Evolutionary conservation across 495 filamentous ascomycete species (phyloP).

Genomic region (Thermochaetoides thermophila): DNA sequence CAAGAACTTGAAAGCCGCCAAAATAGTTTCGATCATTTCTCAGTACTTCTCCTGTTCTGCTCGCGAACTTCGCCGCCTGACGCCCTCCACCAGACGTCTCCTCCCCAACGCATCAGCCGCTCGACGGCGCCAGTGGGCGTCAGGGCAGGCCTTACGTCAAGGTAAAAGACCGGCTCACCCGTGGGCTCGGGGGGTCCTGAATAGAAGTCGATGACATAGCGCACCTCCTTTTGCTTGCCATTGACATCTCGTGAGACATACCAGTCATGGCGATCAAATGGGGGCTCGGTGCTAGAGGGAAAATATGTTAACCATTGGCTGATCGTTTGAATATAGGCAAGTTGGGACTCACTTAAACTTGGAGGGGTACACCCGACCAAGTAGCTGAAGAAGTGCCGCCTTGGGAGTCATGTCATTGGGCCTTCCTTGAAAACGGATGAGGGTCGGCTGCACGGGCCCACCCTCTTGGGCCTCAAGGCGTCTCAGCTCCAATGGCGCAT

Average conservation of each 20-base stretch:
- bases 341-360: conserved; percentile 47
- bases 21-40: too few relatives aligned
- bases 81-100: conserved; percentile 84
- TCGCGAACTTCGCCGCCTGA: conserved; percentile 52
- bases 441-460: conserved; percentile 38
- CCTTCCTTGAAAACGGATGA: conserved; percentile 76
- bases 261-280: conserved; percentile 99
- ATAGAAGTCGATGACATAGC: conserved; percentile 99
- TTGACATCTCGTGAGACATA: conserved; percentile 58
- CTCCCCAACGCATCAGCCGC: conserved; percentile 76
- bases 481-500: conserved; percentile 19
- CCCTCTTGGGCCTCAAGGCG: conserved; percentile 23
- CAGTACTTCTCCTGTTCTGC: conserved; percentile 8
- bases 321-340: too few relatives aligned
- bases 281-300: conserved; percentile 48
- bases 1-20: too few relatives aligned
- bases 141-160: conserved; percentile 92
- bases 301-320: conserved; percentile 1
- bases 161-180: conserved; percentile 88
- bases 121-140: conserved; percentile 74
- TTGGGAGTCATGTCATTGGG: conserved; percentile 85
- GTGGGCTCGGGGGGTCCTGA: conserved; percentile 70
- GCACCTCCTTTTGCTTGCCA: conserved; percentile 53
- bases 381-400: conserved; percentile 59
- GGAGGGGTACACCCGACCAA: conserved; percentile 65